phyloP scores from a whole-genome alignment of 1,139 yeast genomes.

The Scheffersomyces illinoinensis region DNA sequence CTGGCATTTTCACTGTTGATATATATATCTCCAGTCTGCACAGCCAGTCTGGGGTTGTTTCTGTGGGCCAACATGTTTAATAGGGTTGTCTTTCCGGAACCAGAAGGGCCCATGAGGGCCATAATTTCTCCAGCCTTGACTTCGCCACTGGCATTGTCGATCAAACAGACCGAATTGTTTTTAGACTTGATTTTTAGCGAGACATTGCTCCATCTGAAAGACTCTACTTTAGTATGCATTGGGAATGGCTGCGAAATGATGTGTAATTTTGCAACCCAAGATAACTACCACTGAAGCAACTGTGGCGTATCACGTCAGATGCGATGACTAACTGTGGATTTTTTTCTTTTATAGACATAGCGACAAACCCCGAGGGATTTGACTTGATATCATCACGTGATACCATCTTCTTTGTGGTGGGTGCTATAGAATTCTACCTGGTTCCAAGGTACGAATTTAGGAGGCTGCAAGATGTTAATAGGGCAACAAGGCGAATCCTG shows the following conservation, averaged over 20 bases:
- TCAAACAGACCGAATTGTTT: neutral
- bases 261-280: no score
- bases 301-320: no score
- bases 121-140: slow-evolving; percentile 26
- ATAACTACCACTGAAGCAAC: no score
- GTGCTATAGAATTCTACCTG: neutral
- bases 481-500: no score
- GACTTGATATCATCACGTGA: no score
- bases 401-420: no score
- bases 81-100: slow-evolving; percentile 25
- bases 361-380: no score
- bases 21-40: slow-evolving; percentile 11
- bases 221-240: neutral
- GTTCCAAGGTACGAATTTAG: neutral
- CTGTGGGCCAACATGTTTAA: slow-evolving; percentile 20
- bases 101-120: slow-evolving; percentile 28
- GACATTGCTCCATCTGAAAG: neutral
- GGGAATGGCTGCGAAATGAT: no score
- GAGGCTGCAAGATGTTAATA: neutral
- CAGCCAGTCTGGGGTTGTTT: slow-evolving; percentile 8
- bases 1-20: slow-evolving; percentile 8
- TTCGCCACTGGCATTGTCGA: slow-evolving; percentile 21
- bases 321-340: no score
- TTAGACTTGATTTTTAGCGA: neutral
- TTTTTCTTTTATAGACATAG: no score